A percentile compares a stretch with the other conserved stretches of the same genome.
Conservation (phyloP, 2,329 filamentous ascomycete genomes). For the Fusarium sororula region DNA sequence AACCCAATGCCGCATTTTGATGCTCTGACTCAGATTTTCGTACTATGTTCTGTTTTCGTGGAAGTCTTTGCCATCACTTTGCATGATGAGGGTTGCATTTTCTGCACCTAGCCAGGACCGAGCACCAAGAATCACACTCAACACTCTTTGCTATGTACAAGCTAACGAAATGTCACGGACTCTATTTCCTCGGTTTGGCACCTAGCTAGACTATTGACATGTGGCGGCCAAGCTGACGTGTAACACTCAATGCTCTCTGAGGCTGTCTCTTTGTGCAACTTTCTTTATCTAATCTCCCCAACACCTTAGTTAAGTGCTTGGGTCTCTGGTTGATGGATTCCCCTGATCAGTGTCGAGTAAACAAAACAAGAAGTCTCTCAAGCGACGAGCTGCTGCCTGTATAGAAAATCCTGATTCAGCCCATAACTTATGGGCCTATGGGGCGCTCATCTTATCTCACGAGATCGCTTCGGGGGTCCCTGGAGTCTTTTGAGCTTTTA, state of each 20-base stretch:
- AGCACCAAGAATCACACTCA: not conserved
- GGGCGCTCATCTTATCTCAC: conserved; percentile 21
- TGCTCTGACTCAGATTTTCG: conserved; percentile 2
- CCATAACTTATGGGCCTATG: conserved; percentile 23
- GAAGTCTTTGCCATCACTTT: not conserved
- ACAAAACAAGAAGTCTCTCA: conserved; percentile 6
- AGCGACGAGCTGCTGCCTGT: conserved; percentile 10
- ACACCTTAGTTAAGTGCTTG: not conserved
- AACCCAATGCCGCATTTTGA: conserved; percentile 2
- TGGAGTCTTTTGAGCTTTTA: not conserved
- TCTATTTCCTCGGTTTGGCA: conserved; percentile 5
- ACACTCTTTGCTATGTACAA: conserved; percentile 6
- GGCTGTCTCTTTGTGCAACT: conserved; percentile 15
- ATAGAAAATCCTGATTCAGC: conserved; percentile 17
- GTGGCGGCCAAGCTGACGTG: conserved; percentile 31
- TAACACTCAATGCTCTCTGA: conserved; percentile 13
- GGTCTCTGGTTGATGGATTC: not conserved
- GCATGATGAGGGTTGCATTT: conserved; percentile 9
- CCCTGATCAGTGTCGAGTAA: not conserved
- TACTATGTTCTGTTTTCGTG: not conserved
- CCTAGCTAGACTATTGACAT: conserved; percentile 13
- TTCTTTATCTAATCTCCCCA: not conserved
- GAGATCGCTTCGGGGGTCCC: conserved; percentile 13
- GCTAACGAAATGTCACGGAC: not conserved
- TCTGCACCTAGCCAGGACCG: conserved; percentile 5